Percentiles rank a stretch among this genome's conserved stretches.
These are phyloP conservation scores for Lepidium sativum DNA, from an alignment of 345 rosid species.

Conservation along the genomic window DNA sequence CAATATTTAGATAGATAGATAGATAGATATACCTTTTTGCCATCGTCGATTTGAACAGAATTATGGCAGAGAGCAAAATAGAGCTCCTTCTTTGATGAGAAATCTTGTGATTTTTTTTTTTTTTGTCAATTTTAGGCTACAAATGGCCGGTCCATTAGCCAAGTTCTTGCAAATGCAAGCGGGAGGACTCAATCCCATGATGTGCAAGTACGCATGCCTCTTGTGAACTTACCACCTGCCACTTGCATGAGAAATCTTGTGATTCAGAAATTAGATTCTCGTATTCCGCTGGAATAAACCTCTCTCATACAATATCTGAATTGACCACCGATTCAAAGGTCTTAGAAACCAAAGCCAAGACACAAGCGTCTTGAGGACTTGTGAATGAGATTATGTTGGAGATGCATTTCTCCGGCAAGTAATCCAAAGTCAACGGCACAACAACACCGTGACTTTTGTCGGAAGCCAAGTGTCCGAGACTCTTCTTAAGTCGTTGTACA, in stretches of 20 bases:
- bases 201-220: no score
- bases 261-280: background rate
- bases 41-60: conserved; percentile 30
- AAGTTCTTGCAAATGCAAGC: no score
- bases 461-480: background rate
- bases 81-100: conserved; percentile 35
- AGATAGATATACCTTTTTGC: conserved; percentile 35
- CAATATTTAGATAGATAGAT: background rate
- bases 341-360: conserved; percentile 31
- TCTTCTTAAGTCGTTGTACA: background rate
- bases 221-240: no score
- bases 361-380: conserved; percentile 34
- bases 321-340: conserved; percentile 30
- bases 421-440: background rate
- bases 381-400: conserved; percentile 34
- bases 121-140: no score
- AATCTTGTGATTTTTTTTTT: no score
- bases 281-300: conserved; percentile 42
- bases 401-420: conserved; percentile 33
- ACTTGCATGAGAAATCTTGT: no score
- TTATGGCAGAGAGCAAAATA: conserved; percentile 34
- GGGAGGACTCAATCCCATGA: no score
- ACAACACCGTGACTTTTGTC: background rate
- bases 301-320: conserved; percentile 46
- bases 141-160: no score